phyloP scores from a whole-genome alignment of 352 stramenopile genomes.

The Pythium aristosporum region DNA sequence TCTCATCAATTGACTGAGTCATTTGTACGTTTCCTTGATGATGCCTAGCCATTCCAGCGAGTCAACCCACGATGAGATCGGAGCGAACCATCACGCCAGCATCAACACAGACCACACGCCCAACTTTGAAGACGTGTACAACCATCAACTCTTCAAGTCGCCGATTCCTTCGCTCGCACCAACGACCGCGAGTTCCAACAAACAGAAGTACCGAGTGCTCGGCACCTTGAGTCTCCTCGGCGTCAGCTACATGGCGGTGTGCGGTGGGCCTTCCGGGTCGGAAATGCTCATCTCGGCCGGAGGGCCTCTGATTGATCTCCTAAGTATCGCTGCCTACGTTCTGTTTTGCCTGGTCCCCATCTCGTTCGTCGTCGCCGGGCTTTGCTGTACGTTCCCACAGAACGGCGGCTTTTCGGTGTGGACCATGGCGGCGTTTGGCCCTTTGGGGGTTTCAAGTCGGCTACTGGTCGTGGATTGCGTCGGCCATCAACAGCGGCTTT shows the following conservation, averaged over 20 bases:
- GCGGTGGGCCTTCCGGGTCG: conserved; percentile 36
- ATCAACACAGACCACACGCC: too few relatives aligned
- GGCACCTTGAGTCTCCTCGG: conserved; percentile 11
- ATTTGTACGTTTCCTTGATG: too few relatives aligned
- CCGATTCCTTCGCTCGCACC: conserved; percentile 16
- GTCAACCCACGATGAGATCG: not conserved
- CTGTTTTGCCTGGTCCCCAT: too few relatives aligned
- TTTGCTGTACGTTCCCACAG: conserved; percentile 13
- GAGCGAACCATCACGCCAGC: not conserved
- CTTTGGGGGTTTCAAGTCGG: conserved; percentile 56
- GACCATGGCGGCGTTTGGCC: too few relatives aligned
- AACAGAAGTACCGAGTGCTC: conserved; percentile 14
- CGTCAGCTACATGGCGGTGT: conserved; percentile 8
- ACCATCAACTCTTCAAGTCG: conserved; percentile 4
- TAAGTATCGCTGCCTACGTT: too few relatives aligned
- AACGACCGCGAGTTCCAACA: not conserved
- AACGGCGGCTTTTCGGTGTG: conserved; percentile 63
- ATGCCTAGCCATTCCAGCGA: not conserved
- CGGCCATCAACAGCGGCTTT: conserved; percentile 41
- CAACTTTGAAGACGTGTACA: not conserved
- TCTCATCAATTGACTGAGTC: too few relatives aligned
- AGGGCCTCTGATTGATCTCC: too few relatives aligned
- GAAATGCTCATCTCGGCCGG: conserved; percentile 16
- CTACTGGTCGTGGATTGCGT: conserved; percentile 70
- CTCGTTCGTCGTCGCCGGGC: too few relatives aligned